Evolutionary conservation across 2,329 filamentous ascomycete species (phyloP), one percentile per base, ranked within the genome.

Genomic region (Stachybotrys echinatus): DNA sequence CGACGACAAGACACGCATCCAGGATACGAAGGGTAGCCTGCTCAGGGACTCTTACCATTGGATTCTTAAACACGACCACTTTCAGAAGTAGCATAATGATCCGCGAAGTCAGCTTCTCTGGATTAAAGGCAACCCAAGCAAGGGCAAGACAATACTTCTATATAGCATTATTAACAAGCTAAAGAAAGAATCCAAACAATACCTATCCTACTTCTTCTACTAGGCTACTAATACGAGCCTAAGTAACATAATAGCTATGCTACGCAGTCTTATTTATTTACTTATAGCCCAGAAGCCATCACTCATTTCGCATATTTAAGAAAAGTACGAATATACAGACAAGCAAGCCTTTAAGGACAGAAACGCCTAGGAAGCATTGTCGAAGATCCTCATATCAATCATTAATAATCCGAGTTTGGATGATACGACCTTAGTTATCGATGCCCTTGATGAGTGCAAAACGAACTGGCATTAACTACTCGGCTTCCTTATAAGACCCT

Each of bases 401-500:
- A 50, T 79, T 2, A 17, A 62, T 14, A 69, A 75, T 42, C 49
- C 53, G 3, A 57, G 12, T 6, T 48, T 70, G 3, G 17, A 57
- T 1, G 52, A 12, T 0, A 61, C 59, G 0, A 64, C 63, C 52
- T 47, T 79, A 5, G 51, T 76, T 12, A 57, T 79, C 42, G 73
- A 78, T 57, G 74, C 72, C 1, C 68, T 78, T 1, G 73, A 79
- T 50, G 73, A 78, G 55, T 76, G 71, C 50, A 50, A 45, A 14
- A 42, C 34, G 4, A 63, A 57, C 19, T 50, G 56, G 19, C 21
- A 47, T 1, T 43, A 62, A 38, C 67, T 77, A 4, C 57, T 77
- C 12, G 43, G 65, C 0, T 52, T 73, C 12, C 64, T 75, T 44
- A 45, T 55, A 14, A 47, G 60, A 23, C 53, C 45, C 0, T 61